Percentiles rank a stretch among this genome's conserved stretches.
These are phyloP conservation scores for Stachybotrys elegans DNA, from an alignment of 2,329 filamentous ascomycete species.

Conservation along the genomic window DNA sequence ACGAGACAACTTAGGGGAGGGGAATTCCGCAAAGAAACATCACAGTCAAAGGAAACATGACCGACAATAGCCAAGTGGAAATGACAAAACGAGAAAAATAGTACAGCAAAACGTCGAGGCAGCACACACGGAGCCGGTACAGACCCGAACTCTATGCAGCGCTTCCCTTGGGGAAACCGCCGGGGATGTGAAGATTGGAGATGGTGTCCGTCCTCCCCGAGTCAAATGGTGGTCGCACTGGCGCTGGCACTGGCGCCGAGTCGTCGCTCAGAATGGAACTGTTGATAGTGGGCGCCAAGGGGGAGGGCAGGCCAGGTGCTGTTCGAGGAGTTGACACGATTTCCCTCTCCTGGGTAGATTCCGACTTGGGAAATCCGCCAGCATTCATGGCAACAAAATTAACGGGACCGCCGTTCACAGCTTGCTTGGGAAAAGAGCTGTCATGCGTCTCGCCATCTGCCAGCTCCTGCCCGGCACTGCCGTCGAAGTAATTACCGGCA, in stretches of 20 bases:
- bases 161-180: conserved; percentile 52
- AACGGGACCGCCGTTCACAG: conserved; percentile 9
- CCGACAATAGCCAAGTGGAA: conserved; percentile 5
- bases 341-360: conserved; percentile 2
- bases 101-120: conserved; percentile 10
- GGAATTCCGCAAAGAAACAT: too few relatives aligned
- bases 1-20: too few relatives aligned
- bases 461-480: too few relatives aligned
- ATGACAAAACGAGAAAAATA: conserved; percentile 9
- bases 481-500: too few relatives aligned
- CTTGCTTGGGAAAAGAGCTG: conserved; percentile 9
- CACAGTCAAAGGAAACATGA: conserved; percentile 1
- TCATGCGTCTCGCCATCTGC: neutral
- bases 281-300: conserved; percentile 4
- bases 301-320: conserved; percentile 1
- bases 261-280: conserved; percentile 14
- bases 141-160: conserved; percentile 32
- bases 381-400: conserved; percentile 14
- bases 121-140: conserved; percentile 23
- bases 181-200: conserved; percentile 64
- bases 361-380: conserved; percentile 18
- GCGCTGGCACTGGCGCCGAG: neutral
- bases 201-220: conserved; percentile 41
- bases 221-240: conserved; percentile 19
- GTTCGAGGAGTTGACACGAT: neutral